A percentile compares a stretch with the other conserved stretches of the same genome.
Conservation (phyloP, 2,329 filamentous ascomycete genomes). For the Alternaria dauci region DNA sequence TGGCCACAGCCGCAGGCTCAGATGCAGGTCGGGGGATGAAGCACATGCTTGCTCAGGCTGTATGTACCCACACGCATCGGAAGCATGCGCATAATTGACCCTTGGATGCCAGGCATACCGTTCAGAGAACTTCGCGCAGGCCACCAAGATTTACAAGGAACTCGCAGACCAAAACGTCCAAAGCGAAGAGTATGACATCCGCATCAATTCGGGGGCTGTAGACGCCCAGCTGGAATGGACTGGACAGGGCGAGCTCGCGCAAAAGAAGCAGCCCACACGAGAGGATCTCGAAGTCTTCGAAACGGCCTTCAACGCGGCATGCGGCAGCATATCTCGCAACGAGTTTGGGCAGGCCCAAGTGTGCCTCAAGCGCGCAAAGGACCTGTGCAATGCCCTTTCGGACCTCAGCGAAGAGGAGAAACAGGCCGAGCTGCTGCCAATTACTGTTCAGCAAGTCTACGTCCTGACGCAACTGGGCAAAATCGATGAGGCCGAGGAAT, state of each 20-base stretch:
- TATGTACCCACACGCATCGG: constrained; percentile 43
- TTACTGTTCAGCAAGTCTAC: constrained; percentile 78
- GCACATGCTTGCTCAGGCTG: constrained; percentile 70
- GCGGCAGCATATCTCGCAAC: constrained; percentile 73
- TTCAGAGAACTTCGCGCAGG: constrained; percentile 74
- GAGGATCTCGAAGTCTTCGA: constrained; percentile 80
- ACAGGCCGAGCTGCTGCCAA: constrained; percentile 75
- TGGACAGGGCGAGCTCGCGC: constrained; percentile 61
- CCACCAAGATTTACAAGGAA: constrained; percentile 68
- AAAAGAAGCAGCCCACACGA: constrained; percentile 64
- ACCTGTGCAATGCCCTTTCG: constrained; percentile 76
- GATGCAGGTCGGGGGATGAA: constrained; percentile 59
- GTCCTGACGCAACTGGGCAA: constrained; percentile 73
- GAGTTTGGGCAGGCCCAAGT: constrained; percentile 71
- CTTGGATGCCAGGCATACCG: constrained; percentile 68
- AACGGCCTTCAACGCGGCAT: constrained; percentile 82
- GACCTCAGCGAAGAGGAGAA: constrained; percentile 79
- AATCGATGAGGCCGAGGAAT: constrained; percentile 68
- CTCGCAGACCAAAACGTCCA: constrained; percentile 61
- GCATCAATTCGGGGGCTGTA: constrained; percentile 77
- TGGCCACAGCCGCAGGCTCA: constrained; percentile 53
- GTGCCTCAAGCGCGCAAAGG: constrained; percentile 73
- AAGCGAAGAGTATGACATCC: constrained; percentile 76
- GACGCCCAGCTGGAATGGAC: constrained; percentile 78
- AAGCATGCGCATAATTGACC: constrained; percentile 22